Evolutionary conservation across 257 asterid species (phyloP).

Genomic region (Catharanthus roseus): DNA sequence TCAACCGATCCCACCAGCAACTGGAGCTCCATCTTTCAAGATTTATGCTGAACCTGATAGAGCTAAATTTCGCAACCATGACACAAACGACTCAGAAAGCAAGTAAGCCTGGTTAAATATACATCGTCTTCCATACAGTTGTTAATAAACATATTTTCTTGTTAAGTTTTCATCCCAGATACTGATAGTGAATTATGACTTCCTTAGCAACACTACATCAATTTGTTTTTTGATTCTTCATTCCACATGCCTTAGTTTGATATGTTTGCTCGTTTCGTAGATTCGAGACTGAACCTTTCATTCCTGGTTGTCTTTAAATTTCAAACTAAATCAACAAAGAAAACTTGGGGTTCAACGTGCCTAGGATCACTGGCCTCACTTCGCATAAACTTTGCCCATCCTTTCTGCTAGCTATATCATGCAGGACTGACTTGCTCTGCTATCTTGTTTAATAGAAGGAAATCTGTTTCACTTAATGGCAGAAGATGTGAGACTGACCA

Average conservation of each 20-base stretch:
- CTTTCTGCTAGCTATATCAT: not conserved
- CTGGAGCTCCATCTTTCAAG: constrained; percentile 19
- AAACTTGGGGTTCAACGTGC: not conserved
- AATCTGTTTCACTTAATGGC: constrained; percentile 22
- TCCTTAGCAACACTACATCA: not conserved
- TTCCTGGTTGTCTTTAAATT: not conserved
- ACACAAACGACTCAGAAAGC: constrained; percentile 1
- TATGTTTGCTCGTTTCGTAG: not conserved
- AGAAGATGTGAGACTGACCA: constrained; percentile 20
- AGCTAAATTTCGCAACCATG: not conserved
- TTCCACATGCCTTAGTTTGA: not conserved
- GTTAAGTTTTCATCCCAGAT: not conserved
- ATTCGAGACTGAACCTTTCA: not conserved
- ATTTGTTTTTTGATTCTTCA: not conserved
- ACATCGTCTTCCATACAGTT: not conserved
- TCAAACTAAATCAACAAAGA: not conserved
- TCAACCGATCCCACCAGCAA: not conserved
- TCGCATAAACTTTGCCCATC: not conserved
- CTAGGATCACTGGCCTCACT: not conserved
- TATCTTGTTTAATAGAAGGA: constrained; percentile 28
- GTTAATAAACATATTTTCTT: not conserved
- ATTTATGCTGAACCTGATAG: constrained; percentile 10
- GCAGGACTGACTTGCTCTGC: not conserved
- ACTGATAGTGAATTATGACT: not conserved
- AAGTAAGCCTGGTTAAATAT: not conserved